Evolutionary conservation across 1,284 basidiomycete species (phyloP).

Genomic region (Somion occarium): DNA sequence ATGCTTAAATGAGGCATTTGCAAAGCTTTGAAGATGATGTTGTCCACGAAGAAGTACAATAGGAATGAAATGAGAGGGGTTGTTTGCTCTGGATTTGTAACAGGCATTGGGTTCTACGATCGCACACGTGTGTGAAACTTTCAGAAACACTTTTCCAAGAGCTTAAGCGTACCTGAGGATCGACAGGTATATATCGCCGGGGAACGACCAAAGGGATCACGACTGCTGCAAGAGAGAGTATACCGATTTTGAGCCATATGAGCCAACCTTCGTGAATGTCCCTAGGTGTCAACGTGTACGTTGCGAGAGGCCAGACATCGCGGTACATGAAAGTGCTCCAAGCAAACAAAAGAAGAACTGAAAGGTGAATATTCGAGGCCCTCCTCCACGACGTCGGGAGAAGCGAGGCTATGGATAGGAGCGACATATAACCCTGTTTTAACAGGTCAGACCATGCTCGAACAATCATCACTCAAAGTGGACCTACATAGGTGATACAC

Average conservation of each 20-base stretch:
- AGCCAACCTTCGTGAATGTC: conserved; percentile 31
- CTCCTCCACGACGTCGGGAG: too few relatives aligned
- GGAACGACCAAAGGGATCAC: conserved; percentile 41
- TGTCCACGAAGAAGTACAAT: conserved; percentile 49
- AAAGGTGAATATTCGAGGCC: background rate
- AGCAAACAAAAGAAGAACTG: background rate
- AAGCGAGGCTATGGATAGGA: too few relatives aligned
- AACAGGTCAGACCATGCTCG: too few relatives aligned
- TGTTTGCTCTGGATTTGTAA: conserved; percentile 62
- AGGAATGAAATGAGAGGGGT: conserved; percentile 51
- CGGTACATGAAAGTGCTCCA: conserved; percentile 36
- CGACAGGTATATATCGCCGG: conserved; percentile 36
- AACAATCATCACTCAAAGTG: too few relatives aligned
- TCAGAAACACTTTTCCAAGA: background rate
- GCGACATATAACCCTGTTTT: too few relatives aligned
- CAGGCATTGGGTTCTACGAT: conserved; percentile 31
- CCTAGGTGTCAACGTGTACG: conserved; percentile 36
- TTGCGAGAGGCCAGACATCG: conserved; percentile 61
- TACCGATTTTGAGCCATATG: conserved; percentile 28
- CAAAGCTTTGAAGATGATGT: conserved; percentile 20
- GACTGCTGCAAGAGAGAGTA: conserved; percentile 35
- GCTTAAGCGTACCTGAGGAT: conserved; percentile 34
- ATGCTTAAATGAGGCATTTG: conserved; percentile 14
- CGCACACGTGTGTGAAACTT: background rate
- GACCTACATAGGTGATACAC: background rate